Percentiles rank a stretch among this genome's conserved stretches.
Evolutionary conservation across 2,329 filamentous ascomycete genomes (phyloP).

Genomic region (Scedosporium apiospermum): DNA sequence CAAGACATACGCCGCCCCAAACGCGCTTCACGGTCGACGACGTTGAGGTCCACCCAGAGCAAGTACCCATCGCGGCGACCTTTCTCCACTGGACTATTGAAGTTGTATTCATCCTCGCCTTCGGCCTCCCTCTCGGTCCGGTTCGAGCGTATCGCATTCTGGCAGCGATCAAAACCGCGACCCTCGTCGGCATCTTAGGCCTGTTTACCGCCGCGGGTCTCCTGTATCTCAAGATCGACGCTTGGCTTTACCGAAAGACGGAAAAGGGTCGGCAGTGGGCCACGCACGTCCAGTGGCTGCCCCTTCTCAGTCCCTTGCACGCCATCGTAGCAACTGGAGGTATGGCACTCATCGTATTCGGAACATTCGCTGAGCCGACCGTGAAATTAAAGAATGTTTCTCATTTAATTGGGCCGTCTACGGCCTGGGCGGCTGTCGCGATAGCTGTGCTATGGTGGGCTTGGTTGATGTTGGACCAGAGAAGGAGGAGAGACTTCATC

Average conservation of each 20-base stretch:
- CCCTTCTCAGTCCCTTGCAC: neutral
- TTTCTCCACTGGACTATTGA: constrained; percentile 9
- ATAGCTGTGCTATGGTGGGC: neutral
- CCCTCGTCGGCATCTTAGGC: neutral
- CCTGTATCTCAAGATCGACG: constrained; percentile 3
- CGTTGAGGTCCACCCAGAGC: constrained; percentile 8
- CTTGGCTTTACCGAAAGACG: neutral
- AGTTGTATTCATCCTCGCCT: constrained; percentile 8
- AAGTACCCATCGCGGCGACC: constrained; percentile 9
- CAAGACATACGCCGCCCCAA: neutral
- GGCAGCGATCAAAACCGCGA: neutral
- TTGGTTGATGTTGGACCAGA: constrained; percentile 4
- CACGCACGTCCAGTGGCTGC: neutral
- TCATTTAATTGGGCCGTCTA: neutral
- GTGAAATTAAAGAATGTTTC: neutral
- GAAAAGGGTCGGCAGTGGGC: neutral
- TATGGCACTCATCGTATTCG: neutral
- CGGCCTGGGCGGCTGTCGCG: neutral
- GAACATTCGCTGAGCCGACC: neutral
- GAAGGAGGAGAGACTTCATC: neutral
- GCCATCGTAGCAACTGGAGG: neutral
- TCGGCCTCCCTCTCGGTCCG: neutral
- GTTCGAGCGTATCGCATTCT: neutral
- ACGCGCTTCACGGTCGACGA: neutral
- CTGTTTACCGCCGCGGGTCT: neutral